Evolutionary conservation across 2,329 filamentous ascomycete species (phyloP).

Genomic region (Arthrobotrys iridis): DNA sequence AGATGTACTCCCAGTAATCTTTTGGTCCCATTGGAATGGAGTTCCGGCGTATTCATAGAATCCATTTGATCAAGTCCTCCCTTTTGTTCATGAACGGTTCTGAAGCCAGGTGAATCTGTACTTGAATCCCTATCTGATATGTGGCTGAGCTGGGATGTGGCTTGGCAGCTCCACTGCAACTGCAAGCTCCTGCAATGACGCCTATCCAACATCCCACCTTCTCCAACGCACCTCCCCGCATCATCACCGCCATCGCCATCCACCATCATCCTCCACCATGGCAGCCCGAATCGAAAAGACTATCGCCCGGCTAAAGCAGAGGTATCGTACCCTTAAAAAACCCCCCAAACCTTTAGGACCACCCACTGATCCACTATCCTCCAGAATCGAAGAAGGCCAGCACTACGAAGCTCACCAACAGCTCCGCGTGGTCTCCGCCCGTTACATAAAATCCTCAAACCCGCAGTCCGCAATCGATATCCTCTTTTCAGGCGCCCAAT

Average conservation of each 20-base stretch:
- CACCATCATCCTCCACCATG: conserved; percentile 59
- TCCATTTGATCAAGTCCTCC: not conserved
- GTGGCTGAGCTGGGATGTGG: not conserved
- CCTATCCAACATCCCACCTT: conserved; percentile 53
- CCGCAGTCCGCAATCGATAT: conserved; percentile 88
- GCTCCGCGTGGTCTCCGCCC: conserved; percentile 90
- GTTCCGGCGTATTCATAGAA: conserved; percentile 40
- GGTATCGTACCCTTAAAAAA: conserved; percentile 63
- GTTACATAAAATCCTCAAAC: conserved; percentile 88
- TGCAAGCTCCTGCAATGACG: conserved; percentile 43
- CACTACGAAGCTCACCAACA: conserved; percentile 99
- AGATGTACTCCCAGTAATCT: conserved; percentile 27
- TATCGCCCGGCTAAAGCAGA: conserved; percentile 79
- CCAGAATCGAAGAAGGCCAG: conserved; percentile 85
- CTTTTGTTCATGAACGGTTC: too few species aligned
- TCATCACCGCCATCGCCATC: not conserved
- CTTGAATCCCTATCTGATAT: not conserved
- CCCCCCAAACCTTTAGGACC: conserved; percentile 27
- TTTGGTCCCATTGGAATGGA: conserved; percentile 38
- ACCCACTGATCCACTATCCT: conserved; percentile 29
- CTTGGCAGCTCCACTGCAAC: conserved; percentile 15
- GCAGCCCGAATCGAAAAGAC: conserved; percentile 74
- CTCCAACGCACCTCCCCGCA: conserved; percentile 17
- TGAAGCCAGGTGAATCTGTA: not conserved
- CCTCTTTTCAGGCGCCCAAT: conserved; percentile 81